Percentiles rank a stretch among this genome's conserved stretches.
Conservation (phyloP, 176 grass and related monocot species). For the Cocos nucifera region DNA sequence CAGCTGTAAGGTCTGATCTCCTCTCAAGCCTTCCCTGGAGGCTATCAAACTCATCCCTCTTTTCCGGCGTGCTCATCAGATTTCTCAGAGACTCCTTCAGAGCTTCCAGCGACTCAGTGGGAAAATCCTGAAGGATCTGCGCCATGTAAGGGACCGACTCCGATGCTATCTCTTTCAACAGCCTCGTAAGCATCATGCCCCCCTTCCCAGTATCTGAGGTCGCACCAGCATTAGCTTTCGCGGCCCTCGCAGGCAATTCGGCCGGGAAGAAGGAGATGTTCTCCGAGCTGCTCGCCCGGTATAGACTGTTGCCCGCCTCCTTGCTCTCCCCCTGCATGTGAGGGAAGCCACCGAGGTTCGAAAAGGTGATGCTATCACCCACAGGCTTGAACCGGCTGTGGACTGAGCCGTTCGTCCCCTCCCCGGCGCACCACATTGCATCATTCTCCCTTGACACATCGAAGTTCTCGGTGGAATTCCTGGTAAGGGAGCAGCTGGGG, state of each 20-base stretch:
- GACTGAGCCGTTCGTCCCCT: conserved; percentile 95
- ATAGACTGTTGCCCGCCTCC: conserved; percentile 8
- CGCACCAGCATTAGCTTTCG: conserved; percentile 5
- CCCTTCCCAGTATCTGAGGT: conserved; percentile 59
- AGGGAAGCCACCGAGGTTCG: conserved; percentile 19
- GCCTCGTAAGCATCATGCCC: conserved; percentile 26
- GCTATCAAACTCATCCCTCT: conserved; percentile 64
- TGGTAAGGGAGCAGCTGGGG: conserved; percentile 94
- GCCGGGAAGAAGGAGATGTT: conserved; percentile 73
- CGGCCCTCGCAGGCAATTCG: conserved; percentile 58
- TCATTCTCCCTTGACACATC: conserved; percentile 47
- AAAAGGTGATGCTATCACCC: conserved; percentile 80
- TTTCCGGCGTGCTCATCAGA: conserved; percentile 59
- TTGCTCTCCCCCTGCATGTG: neutral
- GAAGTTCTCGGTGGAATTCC: conserved; percentile 88
- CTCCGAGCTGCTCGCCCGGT: conserved; percentile 14
- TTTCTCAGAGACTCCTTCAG: conserved; percentile 38
- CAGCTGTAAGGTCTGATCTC: conserved; percentile 54
- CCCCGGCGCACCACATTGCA: conserved; percentile 54
- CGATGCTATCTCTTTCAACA: conserved; percentile 51
- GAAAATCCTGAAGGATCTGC: conserved; percentile 58
- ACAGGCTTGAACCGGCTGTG: conserved; percentile 94
- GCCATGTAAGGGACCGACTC: conserved; percentile 52
- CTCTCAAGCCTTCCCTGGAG: conserved; percentile 66
- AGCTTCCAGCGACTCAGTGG: conserved; percentile 47